Base-by-base conservation (phyloP, 352 stramenopile genomes). In the Globisporangium alternatum region DNA sequence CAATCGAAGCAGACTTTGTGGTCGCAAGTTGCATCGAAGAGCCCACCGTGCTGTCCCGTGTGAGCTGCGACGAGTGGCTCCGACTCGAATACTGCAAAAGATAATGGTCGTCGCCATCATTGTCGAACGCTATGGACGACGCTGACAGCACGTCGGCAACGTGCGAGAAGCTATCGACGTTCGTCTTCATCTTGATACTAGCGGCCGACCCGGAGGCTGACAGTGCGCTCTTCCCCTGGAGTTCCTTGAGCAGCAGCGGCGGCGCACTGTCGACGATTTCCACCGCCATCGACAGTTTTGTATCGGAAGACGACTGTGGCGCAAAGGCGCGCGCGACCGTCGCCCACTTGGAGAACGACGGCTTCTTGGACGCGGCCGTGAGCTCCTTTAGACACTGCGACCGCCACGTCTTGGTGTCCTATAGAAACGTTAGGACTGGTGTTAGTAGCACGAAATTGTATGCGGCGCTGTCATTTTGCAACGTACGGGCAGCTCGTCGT, bases 321-420 rank as follows among this genome's bases (percentile, higher is more conserved):
- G 63, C 31, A 39, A 87, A 84, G 8, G 64, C 78, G 25, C 78
- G 69, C 5, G 76, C 76, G n/a, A 85, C 15, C 0, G 62, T 71
- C 1, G 67, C 72, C 69, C 66, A 85, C 25, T 83, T 84, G 13
- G 66, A 53, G 59, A 86, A 71, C 8, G 68, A 60, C 6, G 74
- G 68, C 58, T 76, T 76, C 8, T 66, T 78, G 4, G 30, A 15
- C 0, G 70, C 43, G 2, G 30, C 19, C 17, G 69, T 62, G 17
- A 87, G 64, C 7, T 71, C 71, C 37, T 77, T 71, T 13, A 87
- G 33, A 17, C 78, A 85, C 22, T 70, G 60, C 19, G 72, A 53
- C 17, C 78, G 76, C 76, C 78, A 87, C 48, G 55, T 57, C 21
- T 67, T 73, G 6, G 70, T 49, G 4, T 84, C 78, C 77, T 86